A percentile compares a stretch with the other conserved stretches of the same genome.
These are phyloP conservation scores for Poterioochromonas sp. DNA, from an alignment of 352 stramenopile species.

Conservation along the genomic window DNA sequence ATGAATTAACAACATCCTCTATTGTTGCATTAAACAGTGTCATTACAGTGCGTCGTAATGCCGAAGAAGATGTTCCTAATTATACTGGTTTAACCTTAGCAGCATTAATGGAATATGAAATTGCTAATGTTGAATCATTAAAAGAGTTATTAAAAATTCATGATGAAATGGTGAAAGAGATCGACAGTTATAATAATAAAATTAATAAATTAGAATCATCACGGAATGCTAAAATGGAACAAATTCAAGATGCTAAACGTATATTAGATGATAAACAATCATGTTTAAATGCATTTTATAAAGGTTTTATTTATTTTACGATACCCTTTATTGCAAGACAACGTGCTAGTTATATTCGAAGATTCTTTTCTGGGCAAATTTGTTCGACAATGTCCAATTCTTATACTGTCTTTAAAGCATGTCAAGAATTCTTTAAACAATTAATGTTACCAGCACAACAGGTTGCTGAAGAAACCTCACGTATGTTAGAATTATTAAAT, in stretches of 20 bases:
- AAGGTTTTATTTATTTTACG: conserved; percentile 29
- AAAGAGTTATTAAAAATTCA: conserved; percentile 19
- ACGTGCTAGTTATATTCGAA: background rate
- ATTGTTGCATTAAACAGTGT: conserved; percentile 3
- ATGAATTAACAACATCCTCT: background rate
- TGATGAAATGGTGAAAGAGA: conserved; percentile 14
- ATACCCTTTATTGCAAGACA: background rate
- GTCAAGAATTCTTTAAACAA: conserved; percentile 26
- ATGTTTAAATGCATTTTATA: conserved; percentile 18
- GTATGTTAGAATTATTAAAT: background rate
- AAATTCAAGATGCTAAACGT: background rate
- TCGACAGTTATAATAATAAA: background rate
- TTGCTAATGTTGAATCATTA: conserved; percentile 2
- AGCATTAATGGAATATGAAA: background rate
- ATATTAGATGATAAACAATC: background rate
- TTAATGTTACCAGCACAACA: background rate
- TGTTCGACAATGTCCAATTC: background rate
- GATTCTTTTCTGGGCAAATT: background rate
- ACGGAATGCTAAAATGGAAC: background rate
- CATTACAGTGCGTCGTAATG: background rate
- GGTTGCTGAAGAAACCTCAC: background rate
- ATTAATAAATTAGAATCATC: background rate
- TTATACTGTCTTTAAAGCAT: background rate
- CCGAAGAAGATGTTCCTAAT: background rate
- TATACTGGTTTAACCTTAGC: background rate